Percentiles rank a stretch among this genome's conserved stretches.
Evolutionary conservation across 805 yeast genomes (phyloP).

Genomic region (Yamadazyma olivae): DNA sequence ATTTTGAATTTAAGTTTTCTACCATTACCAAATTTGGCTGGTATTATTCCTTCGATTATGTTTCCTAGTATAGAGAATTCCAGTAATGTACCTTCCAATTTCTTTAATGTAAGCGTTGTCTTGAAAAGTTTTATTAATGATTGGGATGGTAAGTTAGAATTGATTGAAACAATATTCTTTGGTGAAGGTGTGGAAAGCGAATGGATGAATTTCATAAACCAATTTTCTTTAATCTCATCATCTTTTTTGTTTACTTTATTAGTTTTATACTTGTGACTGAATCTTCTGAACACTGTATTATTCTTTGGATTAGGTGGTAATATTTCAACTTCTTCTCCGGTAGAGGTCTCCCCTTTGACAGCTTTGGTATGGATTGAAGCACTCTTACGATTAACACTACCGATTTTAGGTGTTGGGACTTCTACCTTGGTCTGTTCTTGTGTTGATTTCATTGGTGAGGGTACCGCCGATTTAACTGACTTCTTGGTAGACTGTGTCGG

Average conservation of each 20-base stretch:
- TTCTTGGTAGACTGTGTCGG: neutral
- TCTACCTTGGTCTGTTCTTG: neutral
- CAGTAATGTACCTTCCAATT: conserved; percentile 48
- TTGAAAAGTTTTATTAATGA: conserved; percentile 34
- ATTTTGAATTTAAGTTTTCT: conserved; percentile 47
- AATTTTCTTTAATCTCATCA: conserved; percentile 21
- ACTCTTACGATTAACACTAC: neutral
- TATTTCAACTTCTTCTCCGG: neutral
- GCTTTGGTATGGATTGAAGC: neutral
- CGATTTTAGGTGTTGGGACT: neutral
- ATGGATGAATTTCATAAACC: conserved; percentile 39
- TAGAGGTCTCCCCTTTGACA: conserved; percentile 1
- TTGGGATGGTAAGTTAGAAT: conserved; percentile 26
- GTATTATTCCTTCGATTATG: conserved; percentile 44
- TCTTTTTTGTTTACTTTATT: neutral
- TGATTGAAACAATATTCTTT: conserved; percentile 29
- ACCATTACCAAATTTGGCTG: conserved; percentile 44
- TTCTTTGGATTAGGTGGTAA: conserved; percentile 4
- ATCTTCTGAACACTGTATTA: conserved; percentile 19
- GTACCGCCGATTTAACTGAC: too few relatives aligned
- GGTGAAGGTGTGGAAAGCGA: conserved; percentile 12
- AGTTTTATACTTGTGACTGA: conserved; percentile 16
- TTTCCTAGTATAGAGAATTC: conserved; percentile 42
- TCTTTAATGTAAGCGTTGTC: conserved; percentile 43
- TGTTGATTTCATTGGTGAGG: conserved; percentile 3